phyloP scores from a whole-genome alignment of 1,284 basidiomycete genomes.

The Bjerkandera adusta region DNA sequence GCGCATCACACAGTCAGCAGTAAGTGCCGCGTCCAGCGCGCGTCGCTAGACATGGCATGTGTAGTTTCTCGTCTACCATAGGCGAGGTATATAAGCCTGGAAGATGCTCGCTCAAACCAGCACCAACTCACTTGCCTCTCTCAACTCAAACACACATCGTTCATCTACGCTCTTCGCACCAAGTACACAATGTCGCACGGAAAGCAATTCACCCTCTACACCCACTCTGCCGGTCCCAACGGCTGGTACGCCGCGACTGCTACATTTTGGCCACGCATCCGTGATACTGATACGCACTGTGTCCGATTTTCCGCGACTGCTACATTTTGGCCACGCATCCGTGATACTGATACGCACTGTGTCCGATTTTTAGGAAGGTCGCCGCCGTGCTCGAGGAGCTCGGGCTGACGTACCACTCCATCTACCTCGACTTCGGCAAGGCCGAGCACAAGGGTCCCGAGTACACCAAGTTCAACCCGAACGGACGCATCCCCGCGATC shows the following conservation, averaged over 20 bases:
- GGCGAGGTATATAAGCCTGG: too few relatives aligned
- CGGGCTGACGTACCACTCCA: conserved; percentile 24
- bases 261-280: not conserved
- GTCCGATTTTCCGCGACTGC: not conserved
- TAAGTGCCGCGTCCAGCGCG: too few relatives aligned
- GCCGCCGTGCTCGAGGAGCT: conserved; percentile 25
- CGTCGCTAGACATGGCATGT: too few relatives aligned
- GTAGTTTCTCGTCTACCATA: too few relatives aligned
- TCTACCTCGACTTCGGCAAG: conserved; percentile 23
- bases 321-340: not conserved
- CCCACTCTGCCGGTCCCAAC: conserved; percentile 19
- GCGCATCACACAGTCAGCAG: too few relatives aligned
- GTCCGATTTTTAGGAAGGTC: conserved; percentile 19
- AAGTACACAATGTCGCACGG: conserved; percentile 7
- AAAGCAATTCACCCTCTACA: conserved; percentile 24
- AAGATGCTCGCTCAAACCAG: too few relatives aligned
- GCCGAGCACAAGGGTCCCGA: conserved; percentile 23
- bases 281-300: not conserved
- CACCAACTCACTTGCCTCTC: too few relatives aligned
- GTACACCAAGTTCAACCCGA: conserved; percentile 25
- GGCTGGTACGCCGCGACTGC: conserved; percentile 6
- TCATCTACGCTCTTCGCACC: too few relatives aligned
- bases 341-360: not conserved
- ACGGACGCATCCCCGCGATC: conserved; percentile 29
- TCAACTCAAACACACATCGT: too few relatives aligned